These are phyloP conservation scores for Stereocaulon alpinum DNA, from an alignment of 495 filamentous ascomycete species.

Conservation along the genomic window DNA sequence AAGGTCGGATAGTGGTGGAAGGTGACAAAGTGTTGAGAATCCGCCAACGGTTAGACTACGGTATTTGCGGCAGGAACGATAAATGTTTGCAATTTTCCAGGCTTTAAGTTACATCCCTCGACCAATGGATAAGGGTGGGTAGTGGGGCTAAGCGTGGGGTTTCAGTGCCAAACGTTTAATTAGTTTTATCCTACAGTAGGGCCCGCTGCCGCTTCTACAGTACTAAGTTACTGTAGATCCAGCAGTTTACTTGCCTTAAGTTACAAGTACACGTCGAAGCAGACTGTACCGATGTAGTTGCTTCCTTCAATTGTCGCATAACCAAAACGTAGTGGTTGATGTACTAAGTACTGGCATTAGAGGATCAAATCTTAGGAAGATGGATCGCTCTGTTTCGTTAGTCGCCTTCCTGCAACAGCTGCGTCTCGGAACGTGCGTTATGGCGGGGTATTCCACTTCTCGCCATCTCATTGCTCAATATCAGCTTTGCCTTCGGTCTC, in stretches of 20 bases:
- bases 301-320: no score
- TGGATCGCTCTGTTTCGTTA: no score
- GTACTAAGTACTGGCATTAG: no score
- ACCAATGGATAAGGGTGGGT: slow-evolving; percentile 6
- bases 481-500: background rate
- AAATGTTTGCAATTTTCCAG: slow-evolving; percentile 5
- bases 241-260: background rate
- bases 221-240: no score
- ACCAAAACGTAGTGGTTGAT: no score
- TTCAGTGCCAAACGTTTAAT: background rate
- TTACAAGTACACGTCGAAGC: no score
- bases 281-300: no score
- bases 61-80: slow-evolving; percentile 4
- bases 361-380: no score
- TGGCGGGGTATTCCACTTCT: background rate
- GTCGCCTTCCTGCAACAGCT: background rate
- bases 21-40: slow-evolving; percentile 19
- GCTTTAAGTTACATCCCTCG: background rate
- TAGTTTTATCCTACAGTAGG: no score
- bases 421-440: background rate
- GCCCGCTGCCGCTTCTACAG: background rate
- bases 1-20: slow-evolving; percentile 10
- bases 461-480: background rate
- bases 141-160: background rate
- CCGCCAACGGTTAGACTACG: background rate